Conservation (phyloP, 1,284 basidiomycete species). For the Butyriboletus regius region DNA sequence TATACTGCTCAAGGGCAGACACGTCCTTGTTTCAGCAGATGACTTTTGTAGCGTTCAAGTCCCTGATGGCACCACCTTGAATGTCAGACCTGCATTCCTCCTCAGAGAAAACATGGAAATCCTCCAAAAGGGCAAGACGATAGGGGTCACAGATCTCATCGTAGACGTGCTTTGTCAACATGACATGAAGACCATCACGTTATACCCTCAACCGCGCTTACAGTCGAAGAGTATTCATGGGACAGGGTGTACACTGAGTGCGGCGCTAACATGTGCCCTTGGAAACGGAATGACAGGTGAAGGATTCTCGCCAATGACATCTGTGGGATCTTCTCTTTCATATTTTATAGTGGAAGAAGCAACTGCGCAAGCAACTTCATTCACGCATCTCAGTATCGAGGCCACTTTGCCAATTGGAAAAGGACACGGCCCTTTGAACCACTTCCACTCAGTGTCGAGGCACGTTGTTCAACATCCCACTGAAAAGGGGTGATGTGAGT, state of each 20-base stretch:
- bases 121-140: constrained; percentile 32
- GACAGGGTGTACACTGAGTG: constrained; percentile 86
- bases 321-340: not conserved
- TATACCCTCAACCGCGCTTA: constrained; percentile 64
- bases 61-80: not conserved
- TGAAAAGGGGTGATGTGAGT: too few relatives aligned
- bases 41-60: constrained; percentile 11
- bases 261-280: constrained; percentile 70
- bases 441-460: constrained; percentile 59
- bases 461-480: constrained; percentile 42
- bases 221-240: constrained; percentile 78
- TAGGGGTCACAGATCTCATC: constrained; percentile 40
- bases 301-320: not conserved
- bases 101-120: constrained; percentile 58
- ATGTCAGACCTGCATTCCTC: constrained; percentile 35
- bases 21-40: constrained; percentile 41
- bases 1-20: constrained; percentile 85
- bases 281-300: constrained; percentile 44
- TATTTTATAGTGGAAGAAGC: constrained; percentile 49
- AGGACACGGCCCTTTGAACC: constrained; percentile 84
- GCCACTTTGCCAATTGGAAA: constrained; percentile 64
- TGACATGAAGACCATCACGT: constrained; percentile 31
- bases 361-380: constrained; percentile 54
- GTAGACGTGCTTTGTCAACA: constrained; percentile 67
- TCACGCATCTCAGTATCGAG: constrained; percentile 72